A percentile compares a stretch with the other conserved stretches of the same genome.
phyloP scores from a whole-genome alignment of 176 grass and related monocot genomes.

The Zea mays region DNA sequence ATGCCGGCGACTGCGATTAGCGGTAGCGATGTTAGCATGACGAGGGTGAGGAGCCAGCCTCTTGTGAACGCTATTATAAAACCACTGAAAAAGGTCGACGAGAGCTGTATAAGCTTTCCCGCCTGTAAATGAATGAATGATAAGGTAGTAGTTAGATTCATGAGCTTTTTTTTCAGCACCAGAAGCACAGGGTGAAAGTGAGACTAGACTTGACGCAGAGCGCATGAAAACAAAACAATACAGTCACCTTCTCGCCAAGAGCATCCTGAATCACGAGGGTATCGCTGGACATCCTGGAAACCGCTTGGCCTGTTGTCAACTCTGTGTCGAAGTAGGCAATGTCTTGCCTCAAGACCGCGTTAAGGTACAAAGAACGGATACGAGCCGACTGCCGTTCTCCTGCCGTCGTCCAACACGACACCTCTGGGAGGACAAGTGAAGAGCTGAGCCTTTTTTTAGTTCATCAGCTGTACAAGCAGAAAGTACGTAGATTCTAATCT shows the following conservation, averaged over 20 bases:
- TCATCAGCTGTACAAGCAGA: not conserved
- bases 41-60: conserved; percentile 80
- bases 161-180: not conserved
- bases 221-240: not conserved
- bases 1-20: conserved; percentile 46
- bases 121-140: conserved; percentile 57
- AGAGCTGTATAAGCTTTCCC: conserved; percentile 66
- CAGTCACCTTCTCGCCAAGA: conserved; percentile 58
- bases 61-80: conserved; percentile 73
- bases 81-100: conserved; percentile 51
- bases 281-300: conserved; percentile 56
- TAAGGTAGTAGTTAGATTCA: conserved; percentile 9
- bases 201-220: not conserved
- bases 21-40: conserved; percentile 69
- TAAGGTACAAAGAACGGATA: conserved; percentile 58
- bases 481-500: conserved; percentile 12
- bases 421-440: conserved; percentile 46
- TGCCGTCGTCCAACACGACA: conserved; percentile 59
- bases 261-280: conserved; percentile 54
- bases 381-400: conserved; percentile 57
- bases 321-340: conserved; percentile 66
- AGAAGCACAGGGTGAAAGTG: not conserved
- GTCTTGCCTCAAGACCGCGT: conserved; percentile 52
- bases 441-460: conserved; percentile 14
- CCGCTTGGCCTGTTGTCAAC: conserved; percentile 56